Conservation (phyloP, 805 yeast species). For the Starmerella vaccinii region DNA sequence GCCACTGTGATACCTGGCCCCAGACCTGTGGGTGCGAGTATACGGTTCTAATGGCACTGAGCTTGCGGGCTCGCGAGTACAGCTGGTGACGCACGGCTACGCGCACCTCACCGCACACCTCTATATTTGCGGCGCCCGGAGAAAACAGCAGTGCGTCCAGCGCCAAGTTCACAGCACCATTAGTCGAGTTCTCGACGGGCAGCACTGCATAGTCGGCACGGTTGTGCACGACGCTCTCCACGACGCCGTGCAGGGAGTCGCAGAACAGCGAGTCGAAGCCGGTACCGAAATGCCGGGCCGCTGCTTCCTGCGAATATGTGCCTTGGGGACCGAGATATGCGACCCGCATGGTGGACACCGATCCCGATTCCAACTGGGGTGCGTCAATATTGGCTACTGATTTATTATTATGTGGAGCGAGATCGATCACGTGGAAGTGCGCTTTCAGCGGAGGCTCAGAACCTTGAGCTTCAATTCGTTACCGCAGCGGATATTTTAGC, state of each 20-base stretch:
- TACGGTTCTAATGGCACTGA: conserved; percentile 43
- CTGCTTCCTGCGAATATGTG: conserved; percentile 81
- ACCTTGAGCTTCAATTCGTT: too few relatives aligned
- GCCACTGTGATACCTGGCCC: conserved; percentile 73
- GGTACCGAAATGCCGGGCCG: conserved; percentile 18
- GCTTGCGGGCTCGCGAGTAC: conserved; percentile 35
- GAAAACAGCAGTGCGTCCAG: conserved; percentile 56
- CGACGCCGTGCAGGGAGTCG: conserved; percentile 44
- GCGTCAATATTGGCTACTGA: too few relatives aligned
- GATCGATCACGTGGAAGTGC: too few relatives aligned
- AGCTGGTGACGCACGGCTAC: conserved; percentile 77
- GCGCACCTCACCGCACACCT: conserved; percentile 64
- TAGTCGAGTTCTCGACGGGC: conserved; percentile 90
- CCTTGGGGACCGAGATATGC: conserved; percentile 86
- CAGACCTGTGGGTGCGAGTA: conserved; percentile 97
- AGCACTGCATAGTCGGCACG: conserved; percentile 63
- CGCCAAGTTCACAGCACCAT: conserved; percentile 83
- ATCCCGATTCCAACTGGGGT: too few relatives aligned
- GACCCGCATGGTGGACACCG: too few relatives aligned
- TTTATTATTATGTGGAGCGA: too few relatives aligned
- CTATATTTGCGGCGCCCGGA: conserved; percentile 31
- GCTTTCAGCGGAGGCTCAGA: too few relatives aligned
- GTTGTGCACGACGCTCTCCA: conserved; percentile 39
- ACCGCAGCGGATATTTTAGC: too few relatives aligned
- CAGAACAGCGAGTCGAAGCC: conserved; percentile 24